Conservation (phyloP, 345 rosid species). For the Pugionium dolabratum region DNA sequence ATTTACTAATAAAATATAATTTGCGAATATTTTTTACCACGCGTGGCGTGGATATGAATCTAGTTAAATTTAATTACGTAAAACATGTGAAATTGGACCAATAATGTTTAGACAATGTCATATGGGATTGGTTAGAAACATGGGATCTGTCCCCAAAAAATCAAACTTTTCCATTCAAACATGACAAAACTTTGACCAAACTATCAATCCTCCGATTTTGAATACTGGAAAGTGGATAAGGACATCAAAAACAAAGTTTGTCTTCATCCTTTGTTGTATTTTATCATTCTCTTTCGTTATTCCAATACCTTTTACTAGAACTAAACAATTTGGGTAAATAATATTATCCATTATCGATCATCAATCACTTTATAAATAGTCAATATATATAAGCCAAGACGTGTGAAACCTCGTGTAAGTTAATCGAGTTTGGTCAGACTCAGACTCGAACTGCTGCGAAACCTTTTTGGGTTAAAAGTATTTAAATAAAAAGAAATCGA, state of each 20-base stretch:
- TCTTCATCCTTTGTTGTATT: constrained; percentile 1
- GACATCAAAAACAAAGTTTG: constrained; percentile 16
- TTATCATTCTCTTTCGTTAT: constrained; percentile 27
- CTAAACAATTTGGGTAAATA: constrained; percentile 25
- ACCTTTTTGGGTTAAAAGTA: neutral
- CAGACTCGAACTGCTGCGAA: constrained; percentile 2
- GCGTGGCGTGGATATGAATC: too few species aligned
- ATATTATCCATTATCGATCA: constrained; percentile 12
- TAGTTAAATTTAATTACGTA: too few species aligned
- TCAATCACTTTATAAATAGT: neutral
- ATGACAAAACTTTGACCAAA: constrained; percentile 36
- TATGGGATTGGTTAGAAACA: constrained; percentile 33
- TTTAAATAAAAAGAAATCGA: neutral
- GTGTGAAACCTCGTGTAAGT: constrained; percentile 1
- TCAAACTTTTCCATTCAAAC: constrained; percentile 37
- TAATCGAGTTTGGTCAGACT: neutral
- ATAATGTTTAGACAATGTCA: constrained; percentile 20
- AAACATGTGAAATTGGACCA: constrained; percentile 7
- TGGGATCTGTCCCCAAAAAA: constrained; percentile 20
- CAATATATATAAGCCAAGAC: neutral
- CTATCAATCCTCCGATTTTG: constrained; percentile 36
- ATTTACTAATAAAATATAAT: too few species aligned
- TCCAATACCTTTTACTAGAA: constrained; percentile 21
- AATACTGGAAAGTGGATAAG: constrained; percentile 31
- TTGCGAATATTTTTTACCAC: too few species aligned